Conservation (phyloP, 176 grass and related monocot genomes). For the Leersia perrieri region DNA sequence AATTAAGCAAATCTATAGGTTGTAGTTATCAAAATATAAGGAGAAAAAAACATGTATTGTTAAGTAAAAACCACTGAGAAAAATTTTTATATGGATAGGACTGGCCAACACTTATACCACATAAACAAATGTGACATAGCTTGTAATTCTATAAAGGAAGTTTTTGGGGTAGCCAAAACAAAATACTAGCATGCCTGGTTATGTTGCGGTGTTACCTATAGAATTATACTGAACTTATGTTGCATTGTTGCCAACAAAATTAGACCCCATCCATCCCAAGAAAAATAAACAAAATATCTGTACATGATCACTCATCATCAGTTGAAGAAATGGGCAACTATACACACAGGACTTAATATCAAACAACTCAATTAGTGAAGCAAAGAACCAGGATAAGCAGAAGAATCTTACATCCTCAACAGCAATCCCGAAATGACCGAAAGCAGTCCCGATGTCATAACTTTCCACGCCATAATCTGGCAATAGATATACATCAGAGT, state of each 20-base stretch:
- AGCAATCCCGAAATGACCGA: constrained; percentile 91
- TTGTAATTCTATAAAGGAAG: constrained; percentile 4
- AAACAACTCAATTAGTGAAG: background rate
- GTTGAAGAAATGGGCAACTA: background rate
- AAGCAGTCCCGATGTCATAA: constrained; percentile 77
- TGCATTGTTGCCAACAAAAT: background rate
- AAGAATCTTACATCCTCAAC: constrained; percentile 79
- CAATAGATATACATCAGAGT: background rate
- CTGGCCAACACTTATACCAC: background rate
- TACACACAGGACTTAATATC: background rate
- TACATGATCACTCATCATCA: background rate
- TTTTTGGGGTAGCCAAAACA: background rate
- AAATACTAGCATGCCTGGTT: background rate
- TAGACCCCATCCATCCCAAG: background rate
- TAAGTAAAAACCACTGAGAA: background rate
- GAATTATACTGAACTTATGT: background rate
- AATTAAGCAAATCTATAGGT: background rate
- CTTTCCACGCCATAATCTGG: constrained; percentile 91
- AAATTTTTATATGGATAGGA: background rate
- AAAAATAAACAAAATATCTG: constrained; percentile 5
- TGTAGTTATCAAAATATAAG: background rate
- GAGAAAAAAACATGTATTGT: background rate
- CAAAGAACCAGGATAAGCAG: background rate
- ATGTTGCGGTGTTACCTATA: background rate
- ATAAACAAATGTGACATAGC: background rate